phyloP scores from a whole-genome alignment of 208 protist species.

The Strigomonas oncopelti region DNA sequence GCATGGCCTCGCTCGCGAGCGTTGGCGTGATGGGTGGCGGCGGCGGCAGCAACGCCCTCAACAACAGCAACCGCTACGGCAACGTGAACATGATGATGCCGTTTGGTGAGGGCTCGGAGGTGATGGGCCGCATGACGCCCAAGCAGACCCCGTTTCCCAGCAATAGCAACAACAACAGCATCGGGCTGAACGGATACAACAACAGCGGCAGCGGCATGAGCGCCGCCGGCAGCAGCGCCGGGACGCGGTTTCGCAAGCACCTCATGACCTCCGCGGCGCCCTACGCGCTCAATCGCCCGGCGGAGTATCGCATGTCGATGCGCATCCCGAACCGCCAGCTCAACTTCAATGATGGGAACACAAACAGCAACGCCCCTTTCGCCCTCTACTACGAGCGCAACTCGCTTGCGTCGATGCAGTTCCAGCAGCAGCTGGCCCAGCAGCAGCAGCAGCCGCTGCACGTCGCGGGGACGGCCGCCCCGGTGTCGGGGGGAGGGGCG shows the following conservation, averaged over 20 bases:
- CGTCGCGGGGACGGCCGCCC: too few species aligned
- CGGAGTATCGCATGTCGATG: conserved; percentile 21
- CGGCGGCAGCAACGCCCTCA: too few species aligned
- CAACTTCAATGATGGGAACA: background rate
- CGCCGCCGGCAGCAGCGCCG: background rate
- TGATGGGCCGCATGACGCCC: too few species aligned
- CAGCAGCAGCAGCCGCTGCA: background rate
- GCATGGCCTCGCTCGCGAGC: background rate
- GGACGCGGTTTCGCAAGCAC: conserved; percentile 6
- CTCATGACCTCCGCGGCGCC: conserved; percentile 14
- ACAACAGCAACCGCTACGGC: too few species aligned
- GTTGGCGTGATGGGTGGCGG: background rate
- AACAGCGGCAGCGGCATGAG: conserved; percentile 6
- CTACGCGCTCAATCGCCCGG: conserved; percentile 24
- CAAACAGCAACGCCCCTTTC: background rate
- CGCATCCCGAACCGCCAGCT: background rate
- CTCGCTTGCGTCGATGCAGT: background rate
- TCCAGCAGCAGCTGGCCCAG: background rate
- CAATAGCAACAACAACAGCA: background rate
- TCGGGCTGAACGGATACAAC: background rate
- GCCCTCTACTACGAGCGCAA: background rate
- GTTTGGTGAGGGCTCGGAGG: too few species aligned
- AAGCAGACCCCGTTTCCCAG: background rate
- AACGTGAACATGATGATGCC: background rate
- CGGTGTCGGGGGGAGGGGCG: too few species aligned